Base-by-base conservation (phyloP, 805 yeast species). In the Pichia rugopelliculosa region DNA sequence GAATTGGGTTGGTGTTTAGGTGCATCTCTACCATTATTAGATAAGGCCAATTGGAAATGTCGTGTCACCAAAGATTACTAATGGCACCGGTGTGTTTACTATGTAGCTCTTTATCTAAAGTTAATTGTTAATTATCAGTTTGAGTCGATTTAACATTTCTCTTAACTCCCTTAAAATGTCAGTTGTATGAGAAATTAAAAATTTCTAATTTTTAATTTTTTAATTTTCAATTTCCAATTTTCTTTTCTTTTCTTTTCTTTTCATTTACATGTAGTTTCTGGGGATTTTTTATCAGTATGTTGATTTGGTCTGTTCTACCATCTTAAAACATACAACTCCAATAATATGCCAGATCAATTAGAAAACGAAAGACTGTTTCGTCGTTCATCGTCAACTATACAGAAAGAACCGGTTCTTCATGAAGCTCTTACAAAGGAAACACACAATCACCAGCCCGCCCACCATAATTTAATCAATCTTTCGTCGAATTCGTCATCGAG, bases 1-100 rank as follows among this genome's bases (percentile, higher is more conserved):
- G 99, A 93, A 70, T 75, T 93, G 45, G 99, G 99, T 30, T 93
- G 99, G 99, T 93, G 98, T 72, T 73, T 93, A 48, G 99, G 99
- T 58, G 99, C 98, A 1, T 87, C 97, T 2, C 75, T 93, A 58
- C 98, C 98, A 9, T 71, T 93, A 57, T 73, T 93, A 56, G 93
- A 86, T 53, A 72, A 74, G 51, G 68, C 77, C 20, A 80, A 79
- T 37, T 87, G 96, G 96, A 74, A 71, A 45, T 88, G 96, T 67
- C 71, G 67, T 49, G 68, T 73, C 22, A 46, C 56, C 25, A 62
- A 65, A 51, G 66, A 57, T 9, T 51, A 50, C n/a, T 55, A 48
- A 30, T 33, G 4, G 15, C 38, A n/a, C n/a, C n/a, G 33, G 3
- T 17, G 34, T 25, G 15, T 30, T 7, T 12, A 6, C 34, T 25